Conservation (phyloP, 2,329 filamentous ascomycete genomes). For the Pyrenophora teres region DNA sequence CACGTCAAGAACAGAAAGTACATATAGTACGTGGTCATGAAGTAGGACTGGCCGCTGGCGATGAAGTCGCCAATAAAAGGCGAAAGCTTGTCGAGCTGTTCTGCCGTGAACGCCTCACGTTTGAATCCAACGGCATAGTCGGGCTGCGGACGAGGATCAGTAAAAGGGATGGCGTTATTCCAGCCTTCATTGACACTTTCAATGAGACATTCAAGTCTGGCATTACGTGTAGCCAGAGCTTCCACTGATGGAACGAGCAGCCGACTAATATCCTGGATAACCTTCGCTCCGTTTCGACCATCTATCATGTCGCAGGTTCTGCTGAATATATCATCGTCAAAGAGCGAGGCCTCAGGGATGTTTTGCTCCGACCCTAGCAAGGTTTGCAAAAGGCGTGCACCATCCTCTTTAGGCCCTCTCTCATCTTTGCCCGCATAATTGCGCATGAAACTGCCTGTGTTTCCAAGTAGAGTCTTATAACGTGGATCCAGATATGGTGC, state of each 20-base stretch:
- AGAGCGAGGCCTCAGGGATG: too few relatives aligned
- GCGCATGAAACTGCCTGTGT: too few relatives aligned
- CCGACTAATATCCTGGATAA: too few relatives aligned
- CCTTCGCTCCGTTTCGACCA: too few relatives aligned
- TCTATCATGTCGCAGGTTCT: too few relatives aligned
- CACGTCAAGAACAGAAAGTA: constrained; percentile 58
- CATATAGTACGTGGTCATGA: constrained; percentile 55
- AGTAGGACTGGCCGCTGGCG: constrained; percentile 44
- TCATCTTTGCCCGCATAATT: too few relatives aligned
- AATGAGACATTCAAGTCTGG: constrained; percentile 37
- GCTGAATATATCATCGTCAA: too few relatives aligned
- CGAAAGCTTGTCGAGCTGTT: constrained; percentile 50
- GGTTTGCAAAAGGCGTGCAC: too few relatives aligned
- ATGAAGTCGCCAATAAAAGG: constrained; percentile 29
- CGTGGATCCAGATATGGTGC: too few relatives aligned
- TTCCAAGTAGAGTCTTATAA: too few relatives aligned
- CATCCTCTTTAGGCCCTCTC: too few relatives aligned
- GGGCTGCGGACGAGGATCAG: constrained; percentile 47
- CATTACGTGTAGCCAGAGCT: constrained; percentile 30
- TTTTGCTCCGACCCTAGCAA: too few relatives aligned
- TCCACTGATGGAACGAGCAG: constrained; percentile 44
- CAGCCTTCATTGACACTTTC: constrained; percentile 53
- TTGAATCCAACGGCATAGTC: constrained; percentile 53
- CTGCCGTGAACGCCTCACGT: constrained; percentile 50
- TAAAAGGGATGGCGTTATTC: constrained; percentile 46